Evolutionary conservation across 805 yeast genomes (phyloP).

Genomic region (Starmerella etchellsii): DNA sequence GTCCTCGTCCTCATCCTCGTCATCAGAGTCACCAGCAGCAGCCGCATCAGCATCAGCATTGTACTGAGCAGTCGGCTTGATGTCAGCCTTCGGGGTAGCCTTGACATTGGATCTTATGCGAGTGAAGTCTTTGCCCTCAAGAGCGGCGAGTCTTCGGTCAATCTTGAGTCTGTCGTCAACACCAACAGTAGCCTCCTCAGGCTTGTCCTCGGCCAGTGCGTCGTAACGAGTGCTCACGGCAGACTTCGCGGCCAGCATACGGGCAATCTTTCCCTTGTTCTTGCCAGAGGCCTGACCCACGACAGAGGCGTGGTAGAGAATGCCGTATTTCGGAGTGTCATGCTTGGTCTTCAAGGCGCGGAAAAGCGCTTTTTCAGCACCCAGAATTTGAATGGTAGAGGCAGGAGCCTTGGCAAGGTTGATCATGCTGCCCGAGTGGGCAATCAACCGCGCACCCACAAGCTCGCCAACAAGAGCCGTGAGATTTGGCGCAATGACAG

Average conservation of each 20-base stretch:
- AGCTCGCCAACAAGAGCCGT: constrained; percentile 94
- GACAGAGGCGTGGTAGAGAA: constrained; percentile 89
- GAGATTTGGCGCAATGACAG: constrained; percentile 96
- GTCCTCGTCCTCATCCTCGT: constrained; percentile 22
- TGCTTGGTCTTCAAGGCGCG: constrained; percentile 97
- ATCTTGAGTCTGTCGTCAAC: constrained; percentile 82
- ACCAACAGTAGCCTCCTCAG: constrained; percentile 90
- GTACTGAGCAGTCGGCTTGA: constrained; percentile 74
- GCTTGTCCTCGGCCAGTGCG: constrained; percentile 93
- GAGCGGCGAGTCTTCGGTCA: constrained; percentile 82
- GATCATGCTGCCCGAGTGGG: constrained; percentile 91
- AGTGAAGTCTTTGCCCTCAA: constrained; percentile 85
- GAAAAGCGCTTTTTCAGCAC: constrained; percentile 98
- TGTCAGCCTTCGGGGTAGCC: constrained; percentile 74
- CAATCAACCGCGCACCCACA: constrained; percentile 95
- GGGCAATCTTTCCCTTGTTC: constrained; percentile 97
- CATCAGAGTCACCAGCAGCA: constrained; percentile 37
- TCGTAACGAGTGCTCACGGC: constrained; percentile 94
- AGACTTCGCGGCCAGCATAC: constrained; percentile 97
- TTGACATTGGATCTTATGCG: constrained; percentile 68
- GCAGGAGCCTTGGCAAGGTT: constrained; percentile 97
- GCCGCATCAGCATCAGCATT: constrained; percentile 88
- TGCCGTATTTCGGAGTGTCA: constrained; percentile 97
- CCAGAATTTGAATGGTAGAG: constrained; percentile 93
- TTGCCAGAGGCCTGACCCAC: constrained; percentile 97